Evolutionary conservation across 495 filamentous ascomycete genomes (phyloP).

Genomic region (Aspergillus hancockii): DNA sequence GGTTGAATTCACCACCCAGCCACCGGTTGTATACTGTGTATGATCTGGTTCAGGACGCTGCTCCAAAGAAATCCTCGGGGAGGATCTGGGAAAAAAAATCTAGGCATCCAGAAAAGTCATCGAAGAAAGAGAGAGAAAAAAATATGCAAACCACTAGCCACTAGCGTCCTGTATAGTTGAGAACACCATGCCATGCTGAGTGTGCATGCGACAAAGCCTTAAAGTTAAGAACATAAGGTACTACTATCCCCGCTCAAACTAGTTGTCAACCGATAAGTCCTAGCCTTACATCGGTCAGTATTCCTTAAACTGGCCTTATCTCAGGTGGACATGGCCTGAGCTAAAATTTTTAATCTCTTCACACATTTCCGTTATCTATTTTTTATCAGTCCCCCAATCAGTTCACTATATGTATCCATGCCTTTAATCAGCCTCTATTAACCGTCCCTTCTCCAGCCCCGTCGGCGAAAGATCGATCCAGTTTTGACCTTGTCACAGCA

Average conservation of each 20-base stretch:
- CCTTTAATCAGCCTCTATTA: background rate
- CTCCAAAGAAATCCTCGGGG: no score
- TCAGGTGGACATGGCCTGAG: constrained; percentile 7
- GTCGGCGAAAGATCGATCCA: background rate
- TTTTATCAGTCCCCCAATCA: background rate
- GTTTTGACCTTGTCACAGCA: constrained; percentile 2
- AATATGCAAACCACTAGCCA: background rate
- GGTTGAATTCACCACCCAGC: background rate
- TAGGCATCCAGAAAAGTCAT: background rate
- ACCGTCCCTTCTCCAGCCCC: background rate
- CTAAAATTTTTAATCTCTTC: background rate
- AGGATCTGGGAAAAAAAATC: no score
- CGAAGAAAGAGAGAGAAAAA: background rate
- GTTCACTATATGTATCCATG: background rate
- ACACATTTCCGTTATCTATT: background rate
- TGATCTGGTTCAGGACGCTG: background rate
- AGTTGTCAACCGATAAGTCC: constrained; percentile 7
- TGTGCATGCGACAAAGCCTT: constrained; percentile 1
- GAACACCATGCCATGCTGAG: background rate
- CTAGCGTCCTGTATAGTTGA: constrained; percentile 4
- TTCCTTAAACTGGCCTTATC: constrained; percentile 1
- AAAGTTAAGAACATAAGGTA: constrained; percentile 3
- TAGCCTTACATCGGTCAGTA: constrained; percentile 4
- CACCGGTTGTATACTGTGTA: background rate
- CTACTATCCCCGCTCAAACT: constrained; percentile 1